Base-by-base conservation (phyloP, 140 eudicot species). In the Oenanthe javanica region DNA sequence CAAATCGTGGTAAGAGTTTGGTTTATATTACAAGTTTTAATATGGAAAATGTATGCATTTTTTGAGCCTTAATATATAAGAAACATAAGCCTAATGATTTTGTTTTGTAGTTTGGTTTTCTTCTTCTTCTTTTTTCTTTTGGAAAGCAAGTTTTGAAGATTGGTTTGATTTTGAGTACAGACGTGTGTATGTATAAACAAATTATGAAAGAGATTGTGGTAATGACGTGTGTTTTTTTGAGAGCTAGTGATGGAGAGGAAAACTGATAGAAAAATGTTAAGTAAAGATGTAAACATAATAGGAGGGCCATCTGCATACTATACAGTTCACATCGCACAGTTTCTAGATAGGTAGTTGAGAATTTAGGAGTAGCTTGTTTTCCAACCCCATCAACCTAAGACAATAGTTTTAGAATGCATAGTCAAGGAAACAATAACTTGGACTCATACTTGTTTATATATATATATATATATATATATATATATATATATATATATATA, bases 391-490 rank as follows among this genome's bases (percentile, higher is more conserved):
- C 70, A 61, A 61, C 70, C 70, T 23, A 10, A 61, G 38, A 61
- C 70, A n/a, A 23, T n/a, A n/a, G 5, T 61, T 61, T 23, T 2
- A 61, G 38, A 38, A 7, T 61, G 38, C 70, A 7, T 61, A 61
- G 70, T 61, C 70, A 61, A 61, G 38, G 11, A 61, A 57, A 59
- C 14, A 21, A 6, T 6, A n/a, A 19, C 4, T 9, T 59, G 69
- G 69, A 61, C 15, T 61, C 70, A 61, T n/a, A 61, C 38, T 61
- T 61, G 70, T n/a, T 61, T n/a, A n/a, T n/a, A n/a, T n/a, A n/a
- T n/a, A n/a, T n/a, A n/a, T n/a, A n/a, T n/a, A n/a, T n/a, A n/a
- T n/a, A n/a, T n/a, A n/a, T n/a, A n/a, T n/a, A n/a, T n/a, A n/a
- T n/a, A n/a, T n/a, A n/a, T n/a, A n/a, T n/a, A n/a, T n/a, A n/a